Base-by-base conservation (phyloP, 2,329 filamentous ascomycete genomes). In the Lithohypha guttulata region DNA sequence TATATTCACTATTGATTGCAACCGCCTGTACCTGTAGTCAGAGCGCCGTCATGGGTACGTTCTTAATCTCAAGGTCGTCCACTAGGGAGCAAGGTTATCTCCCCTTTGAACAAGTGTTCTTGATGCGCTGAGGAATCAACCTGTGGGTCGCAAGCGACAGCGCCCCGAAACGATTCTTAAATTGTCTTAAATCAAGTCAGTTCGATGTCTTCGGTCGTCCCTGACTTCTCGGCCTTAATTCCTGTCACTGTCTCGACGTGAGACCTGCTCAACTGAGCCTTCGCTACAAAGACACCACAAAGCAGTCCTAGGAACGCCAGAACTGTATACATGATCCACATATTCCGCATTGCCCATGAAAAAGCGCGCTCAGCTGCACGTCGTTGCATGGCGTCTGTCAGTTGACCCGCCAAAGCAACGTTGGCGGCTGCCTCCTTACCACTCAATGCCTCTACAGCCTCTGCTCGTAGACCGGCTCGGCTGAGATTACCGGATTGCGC, bases 281-380 rank as follows among this genome's bases (percentile, higher is more conserved):
- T 56, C 4, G 51, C 49, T 15, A 67, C 53, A 27, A 66, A 58
- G 8, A 59, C 38, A 23, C 65, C 65, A 1, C 66, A 45, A 5
- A 63, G 29, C 5, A 65, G 49, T 2, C 59, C 63, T 6, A 59
- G 18, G 2, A 50, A 60, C 2, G 52, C 55, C 3, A 64, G 45
- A 7, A 44, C 54, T 0, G 63, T 60, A 41, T 68, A 71, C 36
- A 71, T 62, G 27, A 72, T 66, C 65, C 69, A 73, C 48, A 68
- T 65, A 19, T 64, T 63, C 42, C 58, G 62, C 34, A 73, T 51
- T 3, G 62, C 59, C 21, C 55, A 53, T 5, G 59, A 62, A 43
- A 68, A 67, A 0, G 61, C 60, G 0, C 54, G 44, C 14, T 64
- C 56, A 1, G 71, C 60, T 2, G 61, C 57, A 0, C 41, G 20